phyloP scores from a whole-genome alignment of 1,284 basidiomycete species.

The Moesziomyces sp. region DNA sequence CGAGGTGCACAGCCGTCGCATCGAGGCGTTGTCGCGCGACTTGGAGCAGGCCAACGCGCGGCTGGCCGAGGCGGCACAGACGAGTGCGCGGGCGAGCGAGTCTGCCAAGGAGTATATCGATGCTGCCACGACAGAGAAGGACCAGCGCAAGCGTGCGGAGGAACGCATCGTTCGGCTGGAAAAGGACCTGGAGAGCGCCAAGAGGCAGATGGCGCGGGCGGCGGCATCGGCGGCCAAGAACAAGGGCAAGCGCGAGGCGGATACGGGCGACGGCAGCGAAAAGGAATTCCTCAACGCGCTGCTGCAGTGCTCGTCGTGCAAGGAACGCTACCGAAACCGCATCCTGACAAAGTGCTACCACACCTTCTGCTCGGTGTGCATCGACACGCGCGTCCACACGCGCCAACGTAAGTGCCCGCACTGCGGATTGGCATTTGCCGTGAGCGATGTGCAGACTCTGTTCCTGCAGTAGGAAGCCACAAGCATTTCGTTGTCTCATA shows the following conservation, averaged over 20 bases:
- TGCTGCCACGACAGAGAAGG: slow-evolving; percentile 30
- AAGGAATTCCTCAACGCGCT: slow-evolving; percentile 78
- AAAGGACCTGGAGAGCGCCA: slow-evolving; percentile 52
- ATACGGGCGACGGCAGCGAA: slow-evolving; percentile 56
- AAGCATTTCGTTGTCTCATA: not conserved
- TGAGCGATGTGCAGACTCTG: slow-evolving; percentile 84
- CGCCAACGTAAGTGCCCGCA: slow-evolving; percentile 96
- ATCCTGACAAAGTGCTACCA: slow-evolving; percentile 95
- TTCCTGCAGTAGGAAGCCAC: slow-evolving; percentile 71
- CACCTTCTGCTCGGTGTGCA: slow-evolving; percentile 87
- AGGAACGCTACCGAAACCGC: slow-evolving; percentile 82
- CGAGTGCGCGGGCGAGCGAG: slow-evolving; percentile 40
- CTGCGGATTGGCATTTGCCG: slow-evolving; percentile 85
- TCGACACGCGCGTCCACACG: slow-evolving; percentile 86
- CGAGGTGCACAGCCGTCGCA: slow-evolving; percentile 53
- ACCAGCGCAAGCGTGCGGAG: slow-evolving; percentile 47
- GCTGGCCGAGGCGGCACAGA: slow-evolving; percentile 33
- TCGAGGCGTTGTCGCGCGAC: slow-evolving; percentile 63
- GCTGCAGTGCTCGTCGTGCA: slow-evolving; percentile 91
- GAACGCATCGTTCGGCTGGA: slow-evolving; percentile 52
- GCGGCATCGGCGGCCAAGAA: slow-evolving; percentile 58
- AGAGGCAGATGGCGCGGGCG: slow-evolving; percentile 53
- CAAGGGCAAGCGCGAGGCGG: slow-evolving; percentile 42
- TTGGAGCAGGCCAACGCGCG: slow-evolving; percentile 60
- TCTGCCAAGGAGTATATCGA: slow-evolving; percentile 54